A percentile compares a stretch with the other conserved stretches of the same genome.
phyloP scores from a whole-genome alignment of 2,329 filamentous ascomycete species.

The Pyricularia pennisetigena region DNA sequence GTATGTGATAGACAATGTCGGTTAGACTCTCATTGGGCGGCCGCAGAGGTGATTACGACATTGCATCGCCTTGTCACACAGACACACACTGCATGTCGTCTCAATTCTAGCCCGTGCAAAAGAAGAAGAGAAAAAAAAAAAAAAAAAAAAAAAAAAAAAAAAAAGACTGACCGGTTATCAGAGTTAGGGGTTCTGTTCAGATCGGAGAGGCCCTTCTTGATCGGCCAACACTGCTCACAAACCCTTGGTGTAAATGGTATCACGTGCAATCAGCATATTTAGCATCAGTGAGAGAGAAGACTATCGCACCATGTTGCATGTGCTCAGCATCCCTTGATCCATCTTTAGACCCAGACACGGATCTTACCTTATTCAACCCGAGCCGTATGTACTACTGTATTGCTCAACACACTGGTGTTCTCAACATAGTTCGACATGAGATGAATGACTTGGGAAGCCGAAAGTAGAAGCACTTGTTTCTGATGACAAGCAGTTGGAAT shows the following conservation, averaged over 20 bases:
- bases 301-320: background rate
- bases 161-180: background rate
- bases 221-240: background rate
- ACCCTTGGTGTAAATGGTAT: background rate
- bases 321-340: background rate
- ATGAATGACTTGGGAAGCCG: background rate
- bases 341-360: background rate
- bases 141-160: too few relatives aligned
- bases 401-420: background rate
- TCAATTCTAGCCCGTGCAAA: too few relatives aligned
- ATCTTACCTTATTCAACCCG: background rate
- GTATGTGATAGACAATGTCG: too few relatives aligned
- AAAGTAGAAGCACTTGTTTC: background rate
- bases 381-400: background rate
- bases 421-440: background rate
- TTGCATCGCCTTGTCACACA: background rate
- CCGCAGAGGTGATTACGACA: background rate
- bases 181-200: background rate
- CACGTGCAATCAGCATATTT: background rate
- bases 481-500: background rate
- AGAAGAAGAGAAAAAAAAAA: too few relatives aligned
- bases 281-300: background rate
- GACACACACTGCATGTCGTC: background rate
- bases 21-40: background rate
- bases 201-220: background rate